Conservation (phyloP, 169 alveolate genomes). For the Plasmodium knowlesi region DNA sequence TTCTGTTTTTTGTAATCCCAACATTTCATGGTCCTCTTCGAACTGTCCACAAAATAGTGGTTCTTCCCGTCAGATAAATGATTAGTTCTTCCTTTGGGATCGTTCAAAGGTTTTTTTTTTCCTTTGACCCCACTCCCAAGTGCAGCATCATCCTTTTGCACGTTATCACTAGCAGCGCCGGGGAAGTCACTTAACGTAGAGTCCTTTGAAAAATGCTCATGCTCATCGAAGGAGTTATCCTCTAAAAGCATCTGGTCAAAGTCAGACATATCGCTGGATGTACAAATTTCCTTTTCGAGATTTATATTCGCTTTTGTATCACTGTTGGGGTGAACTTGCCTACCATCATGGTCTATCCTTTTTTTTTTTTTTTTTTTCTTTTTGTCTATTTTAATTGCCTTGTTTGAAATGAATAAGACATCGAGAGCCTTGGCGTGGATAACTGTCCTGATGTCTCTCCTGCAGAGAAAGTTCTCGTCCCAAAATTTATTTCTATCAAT, state of each 20-base stretch:
- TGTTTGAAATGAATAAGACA: conserved; percentile 76
- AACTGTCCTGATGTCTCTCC: conserved; percentile 90
- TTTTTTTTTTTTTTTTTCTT: not conserved
- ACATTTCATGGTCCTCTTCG: conserved; percentile 9
- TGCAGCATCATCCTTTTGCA: not conserved
- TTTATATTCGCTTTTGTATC: not conserved
- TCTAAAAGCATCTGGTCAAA: not conserved
- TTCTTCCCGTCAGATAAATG: not conserved
- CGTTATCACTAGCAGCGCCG: not conserved
- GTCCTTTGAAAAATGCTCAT: not conserved
- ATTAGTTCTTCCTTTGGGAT: not conserved
- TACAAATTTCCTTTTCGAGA: not conserved
- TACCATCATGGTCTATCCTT: not conserved
- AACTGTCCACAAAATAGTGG: not conserved
- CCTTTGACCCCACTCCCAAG: not conserved
- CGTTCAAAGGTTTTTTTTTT: not conserved
- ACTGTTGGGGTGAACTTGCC: not conserved
- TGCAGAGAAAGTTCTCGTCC: conserved; percentile 88
- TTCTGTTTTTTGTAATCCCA: conserved; percentile 54
- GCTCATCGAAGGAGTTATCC: not conserved
- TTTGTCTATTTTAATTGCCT: conserved; percentile 20
- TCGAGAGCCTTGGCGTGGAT: conserved; percentile 80
- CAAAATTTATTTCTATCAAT: conserved; percentile 91
- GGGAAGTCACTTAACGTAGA: not conserved
- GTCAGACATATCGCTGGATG: conserved; percentile 1